Base-by-base conservation (phyloP, 1,284 basidiomycete genomes). In the Cutaneotrichosporon sp. region DNA sequence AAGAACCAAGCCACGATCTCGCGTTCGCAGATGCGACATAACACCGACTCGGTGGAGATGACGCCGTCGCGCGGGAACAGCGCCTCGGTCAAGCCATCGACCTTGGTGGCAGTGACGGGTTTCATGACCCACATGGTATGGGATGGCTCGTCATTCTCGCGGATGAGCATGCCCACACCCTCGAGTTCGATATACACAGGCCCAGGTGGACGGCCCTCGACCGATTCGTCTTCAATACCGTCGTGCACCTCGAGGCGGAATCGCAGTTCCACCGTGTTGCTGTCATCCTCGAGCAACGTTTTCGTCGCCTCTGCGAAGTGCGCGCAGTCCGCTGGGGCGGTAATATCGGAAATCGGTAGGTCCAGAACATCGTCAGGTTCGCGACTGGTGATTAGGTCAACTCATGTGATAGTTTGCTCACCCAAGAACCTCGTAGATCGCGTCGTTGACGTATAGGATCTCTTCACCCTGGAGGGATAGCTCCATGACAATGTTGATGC, bases 101-200 rank as follows among this genome's bases (percentile, higher is more conserved):
- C 73, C 47, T 77, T 73, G 8, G 76, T 76, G 0, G 78, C 77
- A 0, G 87, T 85, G 55, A 92, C 87, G 22, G 96, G 92, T 73
- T 91, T 94, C 77, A 97, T 88, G 50, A 98, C 95, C 97, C 97
- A 99, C 95, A 99, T 98, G 5, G 96, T 97, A 79, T 99, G 97
- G 26, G 94, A 92, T 3, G 92, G 88, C 65, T 86, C 85, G 74
- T 92, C 87, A 40, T 92, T 88, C 80, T 97, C 93, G 69, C 92
- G 87, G 89, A 99, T 96, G 70, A 99, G 87, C 96, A 99, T 98
- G 26, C 97, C 97, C 76, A 97, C 97, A 47, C 92, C 97, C 73
- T 97, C 94, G 88, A 99, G 95, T 73, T 88, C 87, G 77, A 92
- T 90, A 78, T 89, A 94, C 51, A 71, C 89, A 81, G 69, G 84